Conservation (phyloP, 2,329 filamentous ascomycete genomes). For the Lasiodiplodia sp. region DNA sequence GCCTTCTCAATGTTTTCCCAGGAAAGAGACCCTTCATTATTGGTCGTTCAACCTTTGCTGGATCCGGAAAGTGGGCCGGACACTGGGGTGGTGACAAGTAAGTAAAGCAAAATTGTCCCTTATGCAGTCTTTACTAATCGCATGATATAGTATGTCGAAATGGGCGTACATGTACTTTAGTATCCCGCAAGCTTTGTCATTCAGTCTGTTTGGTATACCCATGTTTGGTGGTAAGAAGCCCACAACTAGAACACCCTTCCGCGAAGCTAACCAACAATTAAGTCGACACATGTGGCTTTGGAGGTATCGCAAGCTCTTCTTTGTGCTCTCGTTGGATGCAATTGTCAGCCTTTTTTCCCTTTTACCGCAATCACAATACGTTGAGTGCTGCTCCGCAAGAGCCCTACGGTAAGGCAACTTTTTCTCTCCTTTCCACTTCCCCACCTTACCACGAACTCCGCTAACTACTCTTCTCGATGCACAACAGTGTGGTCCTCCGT, state of each 20-base stretch:
- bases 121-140: neutral
- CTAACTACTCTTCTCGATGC: neutral
- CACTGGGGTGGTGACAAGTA: constrained; percentile 81
- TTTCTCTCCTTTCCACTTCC: neutral
- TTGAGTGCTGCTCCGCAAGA: constrained; percentile 70
- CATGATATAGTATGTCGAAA: constrained; percentile 54
- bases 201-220: constrained; percentile 76
- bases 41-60: constrained; percentile 80
- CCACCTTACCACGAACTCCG: too few relatives aligned
- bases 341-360: constrained; percentile 76
- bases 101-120: neutral
- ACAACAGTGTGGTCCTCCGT: constrained; percentile 66
- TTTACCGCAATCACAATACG: constrained; percentile 79
- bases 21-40: constrained; percentile 83
- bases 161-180: constrained; percentile 79
- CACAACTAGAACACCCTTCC: too few relatives aligned
- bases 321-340: constrained; percentile 80
- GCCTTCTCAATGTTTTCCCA: constrained; percentile 69
- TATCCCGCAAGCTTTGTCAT: constrained; percentile 79
- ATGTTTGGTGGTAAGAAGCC: too few relatives aligned
- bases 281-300: too few relatives aligned
- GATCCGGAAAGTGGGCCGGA: constrained; percentile 76
- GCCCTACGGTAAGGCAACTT: constrained; percentile 59
- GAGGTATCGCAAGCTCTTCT: too few relatives aligned
- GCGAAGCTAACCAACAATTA: too few relatives aligned